These are phyloP conservation scores for Metschnikowia lochheadii DNA, from an alignment of 805 yeast species.

Conservation along the genomic window DNA sequence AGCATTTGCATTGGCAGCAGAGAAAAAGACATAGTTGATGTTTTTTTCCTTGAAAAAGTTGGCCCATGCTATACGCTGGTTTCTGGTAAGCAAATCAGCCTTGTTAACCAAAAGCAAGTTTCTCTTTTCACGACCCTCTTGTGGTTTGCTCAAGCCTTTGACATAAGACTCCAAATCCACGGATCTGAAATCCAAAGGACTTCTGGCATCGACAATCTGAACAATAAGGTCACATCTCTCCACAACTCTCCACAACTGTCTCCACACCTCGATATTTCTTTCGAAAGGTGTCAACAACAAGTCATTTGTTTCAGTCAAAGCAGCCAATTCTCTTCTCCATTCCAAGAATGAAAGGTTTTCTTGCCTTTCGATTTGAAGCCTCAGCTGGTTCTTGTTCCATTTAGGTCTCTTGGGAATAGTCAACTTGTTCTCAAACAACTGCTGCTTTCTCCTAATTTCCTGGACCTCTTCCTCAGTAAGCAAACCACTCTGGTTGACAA, in stretches of 20 bases:
- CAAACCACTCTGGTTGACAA: conserved; percentile 41
- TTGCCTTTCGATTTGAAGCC: conserved; percentile 71
- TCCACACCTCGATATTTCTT: conserved; percentile 96
- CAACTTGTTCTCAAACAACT: conserved; percentile 62
- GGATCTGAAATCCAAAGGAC: conserved; percentile 86
- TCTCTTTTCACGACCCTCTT: conserved; percentile 47
- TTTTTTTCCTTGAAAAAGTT: conserved; percentile 62
- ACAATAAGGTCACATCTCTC: conserved; percentile 93
- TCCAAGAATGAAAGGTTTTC: conserved; percentile 88
- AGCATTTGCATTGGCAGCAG: conserved; percentile 83
- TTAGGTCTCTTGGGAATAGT: conserved; percentile 91
- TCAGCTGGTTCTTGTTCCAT: conserved; percentile 74
- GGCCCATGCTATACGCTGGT: conserved; percentile 86
- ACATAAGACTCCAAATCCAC: conserved; percentile 84
- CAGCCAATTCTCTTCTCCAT: conserved; percentile 91
- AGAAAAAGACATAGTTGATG: conserved; percentile 87
- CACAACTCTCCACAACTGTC: conserved; percentile 96
- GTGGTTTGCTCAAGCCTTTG: conserved; percentile 59
- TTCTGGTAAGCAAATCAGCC: conserved; percentile 77
- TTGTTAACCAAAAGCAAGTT: conserved; percentile 86
- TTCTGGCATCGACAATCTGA: conserved; percentile 96
- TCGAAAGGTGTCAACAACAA: conserved; percentile 92
- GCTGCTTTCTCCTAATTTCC: conserved; percentile 56
- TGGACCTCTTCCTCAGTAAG: conserved; percentile 65
- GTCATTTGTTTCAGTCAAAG: conserved; percentile 78